These are phyloP conservation scores for Paracoccidioides lutzii DNA, from an alignment of 2,329 filamentous ascomycete genomes.

Conservation along the genomic window DNA sequence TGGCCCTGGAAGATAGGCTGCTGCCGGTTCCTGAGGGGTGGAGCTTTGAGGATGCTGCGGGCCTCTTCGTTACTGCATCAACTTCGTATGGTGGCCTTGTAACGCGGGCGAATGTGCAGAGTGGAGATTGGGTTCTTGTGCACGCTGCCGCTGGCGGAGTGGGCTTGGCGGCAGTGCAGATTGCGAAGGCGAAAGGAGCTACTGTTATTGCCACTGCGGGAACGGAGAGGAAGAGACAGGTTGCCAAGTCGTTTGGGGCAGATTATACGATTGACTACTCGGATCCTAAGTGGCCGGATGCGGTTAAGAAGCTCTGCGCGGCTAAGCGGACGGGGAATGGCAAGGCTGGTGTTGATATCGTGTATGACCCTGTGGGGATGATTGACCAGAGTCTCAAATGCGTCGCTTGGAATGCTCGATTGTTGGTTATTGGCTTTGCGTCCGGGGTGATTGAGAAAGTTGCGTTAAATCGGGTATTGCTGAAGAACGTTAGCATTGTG, in stretches of 20 bases:
- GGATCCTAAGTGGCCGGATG: slow-evolving; percentile 52
- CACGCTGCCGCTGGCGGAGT: slow-evolving; percentile 90
- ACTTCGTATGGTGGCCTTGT: slow-evolving; percentile 81
- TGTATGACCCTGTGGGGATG: slow-evolving; percentile 87
- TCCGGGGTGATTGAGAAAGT: slow-evolving; percentile 81
- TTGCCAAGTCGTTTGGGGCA: slow-evolving; percentile 69
- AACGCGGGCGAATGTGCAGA: slow-evolving; percentile 59
- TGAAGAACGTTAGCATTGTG: slow-evolving; percentile 87
- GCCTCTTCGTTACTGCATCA: slow-evolving; percentile 81
- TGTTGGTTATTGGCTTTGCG: slow-evolving; percentile 82
- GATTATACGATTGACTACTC: slow-evolving; percentile 73
- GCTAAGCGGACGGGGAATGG: slow-evolving; percentile 49
- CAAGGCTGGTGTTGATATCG: slow-evolving; percentile 65
- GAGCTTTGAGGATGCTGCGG: slow-evolving; percentile 73
- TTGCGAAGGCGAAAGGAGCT: slow-evolving; percentile 84
- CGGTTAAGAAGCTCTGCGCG: slow-evolving; percentile 56
- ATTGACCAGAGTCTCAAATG: slow-evolving; percentile 83
- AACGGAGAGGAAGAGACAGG: slow-evolving; percentile 61
- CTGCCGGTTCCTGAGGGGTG: slow-evolving; percentile 67
- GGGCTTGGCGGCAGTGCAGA: slow-evolving; percentile 79
- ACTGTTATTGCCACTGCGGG: slow-evolving; percentile 89
- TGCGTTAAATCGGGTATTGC: slow-evolving; percentile 75
- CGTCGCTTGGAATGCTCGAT: slow-evolving; percentile 79
- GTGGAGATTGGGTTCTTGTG: slow-evolving; percentile 75
- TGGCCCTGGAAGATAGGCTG: slow-evolving; percentile 52